phyloP scores from a whole-genome alignment of 1,139 yeast genomes.

The Debaryomyces subglobosus region DNA sequence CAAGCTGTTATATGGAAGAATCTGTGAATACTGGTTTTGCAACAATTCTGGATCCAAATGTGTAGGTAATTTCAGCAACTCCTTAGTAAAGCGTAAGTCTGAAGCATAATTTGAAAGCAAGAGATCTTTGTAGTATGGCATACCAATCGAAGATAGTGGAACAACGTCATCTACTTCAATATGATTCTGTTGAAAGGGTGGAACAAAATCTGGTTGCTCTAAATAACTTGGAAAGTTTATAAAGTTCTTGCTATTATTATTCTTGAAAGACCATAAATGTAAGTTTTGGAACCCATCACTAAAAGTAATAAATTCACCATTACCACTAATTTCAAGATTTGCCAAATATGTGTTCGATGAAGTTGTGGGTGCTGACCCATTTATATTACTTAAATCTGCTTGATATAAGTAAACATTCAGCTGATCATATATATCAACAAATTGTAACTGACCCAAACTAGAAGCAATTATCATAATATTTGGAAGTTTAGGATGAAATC shows the following conservation, averaged over 20 bases:
- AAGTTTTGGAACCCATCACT: conserved; percentile 66
- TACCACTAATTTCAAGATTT: conserved; percentile 67
- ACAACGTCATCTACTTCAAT: conserved; percentile 41
- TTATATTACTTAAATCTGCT: conserved; percentile 50
- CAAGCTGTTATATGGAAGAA: conserved; percentile 54
- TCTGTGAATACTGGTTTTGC: conserved; percentile 21
- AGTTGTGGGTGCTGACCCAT: conserved; percentile 10
- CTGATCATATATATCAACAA: conserved; percentile 82
- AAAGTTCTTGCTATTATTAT: conserved; percentile 40
- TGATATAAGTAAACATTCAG: conserved; percentile 63
- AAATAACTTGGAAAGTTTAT: conserved; percentile 51
- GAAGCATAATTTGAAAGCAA: conserved; percentile 81
- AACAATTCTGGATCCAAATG: conserved; percentile 42
- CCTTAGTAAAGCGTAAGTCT: conserved; percentile 58
- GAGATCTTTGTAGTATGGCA: conserved; percentile 84
- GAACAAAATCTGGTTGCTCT: conserved; percentile 51
- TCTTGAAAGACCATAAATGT: conserved; percentile 72
- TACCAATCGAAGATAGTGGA: conserved; percentile 75
- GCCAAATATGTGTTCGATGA: conserved; percentile 40
- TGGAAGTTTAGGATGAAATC: conserved; percentile 85
- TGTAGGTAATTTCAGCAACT: conserved; percentile 53
- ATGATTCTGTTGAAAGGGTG: conserved; percentile 26
- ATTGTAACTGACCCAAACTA: conserved; percentile 77
- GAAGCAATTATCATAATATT: conserved; percentile 79
- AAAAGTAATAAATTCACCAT: conserved; percentile 79